Conservation (phyloP, 805 yeast genomes). For the Cyberlindnera amylophila region DNA sequence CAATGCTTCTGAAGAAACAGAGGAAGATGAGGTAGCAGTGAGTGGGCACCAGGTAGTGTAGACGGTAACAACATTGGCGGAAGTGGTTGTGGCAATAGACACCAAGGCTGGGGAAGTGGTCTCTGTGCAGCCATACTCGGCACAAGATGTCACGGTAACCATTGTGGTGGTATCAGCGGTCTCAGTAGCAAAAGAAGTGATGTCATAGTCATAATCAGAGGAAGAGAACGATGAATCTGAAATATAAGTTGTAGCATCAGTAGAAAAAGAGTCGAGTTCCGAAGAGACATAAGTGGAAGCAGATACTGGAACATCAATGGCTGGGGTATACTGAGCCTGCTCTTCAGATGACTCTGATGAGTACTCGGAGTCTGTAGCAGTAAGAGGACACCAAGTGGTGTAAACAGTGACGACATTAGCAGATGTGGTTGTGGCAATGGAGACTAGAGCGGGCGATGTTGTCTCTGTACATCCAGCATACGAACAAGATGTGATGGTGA, state of each 20-base stretch:
- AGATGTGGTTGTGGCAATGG: constrained; percentile 33
- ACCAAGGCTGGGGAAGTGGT: constrained; percentile 20
- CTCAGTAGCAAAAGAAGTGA: background rate
- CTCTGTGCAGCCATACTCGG: constrained; percentile 10
- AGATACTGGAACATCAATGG: background rate
- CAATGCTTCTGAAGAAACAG: constrained; percentile 1
- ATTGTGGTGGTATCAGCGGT: constrained; percentile 11
- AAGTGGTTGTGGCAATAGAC: constrained; percentile 33
- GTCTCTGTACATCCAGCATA: constrained; percentile 14
- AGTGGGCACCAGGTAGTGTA: constrained; percentile 27
- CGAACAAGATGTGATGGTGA: constrained; percentile 23
- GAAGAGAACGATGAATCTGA: background rate
- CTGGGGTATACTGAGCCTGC: background rate
- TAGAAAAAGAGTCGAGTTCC: background rate
- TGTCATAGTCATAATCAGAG: background rate
- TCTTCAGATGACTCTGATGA: background rate
- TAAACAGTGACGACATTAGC: constrained; percentile 27
- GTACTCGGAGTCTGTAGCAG: constrained; percentile 1
- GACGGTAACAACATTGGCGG: constrained; percentile 27
- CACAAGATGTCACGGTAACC: constrained; percentile 21
- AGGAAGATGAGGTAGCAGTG: constrained; percentile 3
- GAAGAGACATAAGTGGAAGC: background rate
- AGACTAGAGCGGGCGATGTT: constrained; percentile 17
- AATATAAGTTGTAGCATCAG: background rate
- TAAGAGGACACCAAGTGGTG: constrained; percentile 27